Evolutionary conservation across 768 basidiomycete species (phyloP).

Genomic region (Polyporus arcularius): DNA sequence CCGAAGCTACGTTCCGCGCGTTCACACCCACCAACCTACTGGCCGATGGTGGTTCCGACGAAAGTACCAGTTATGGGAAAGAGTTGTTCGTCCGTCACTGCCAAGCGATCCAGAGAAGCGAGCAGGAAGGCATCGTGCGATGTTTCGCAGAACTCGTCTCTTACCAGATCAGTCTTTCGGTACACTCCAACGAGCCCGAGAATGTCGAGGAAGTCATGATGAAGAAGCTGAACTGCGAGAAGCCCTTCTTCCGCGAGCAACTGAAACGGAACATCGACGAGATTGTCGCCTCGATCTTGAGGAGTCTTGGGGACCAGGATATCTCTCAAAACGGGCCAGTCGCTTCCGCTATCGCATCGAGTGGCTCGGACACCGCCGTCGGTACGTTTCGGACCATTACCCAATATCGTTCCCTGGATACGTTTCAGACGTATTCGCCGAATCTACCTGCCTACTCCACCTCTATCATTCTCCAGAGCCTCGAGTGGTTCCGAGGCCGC

Average conservation of each 20-base stretch:
- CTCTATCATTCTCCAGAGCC: conserved; percentile 48
- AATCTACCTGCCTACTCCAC: conserved; percentile 64
- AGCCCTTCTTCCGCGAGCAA: conserved; percentile 36
- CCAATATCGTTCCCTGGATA: conserved; percentile 48
- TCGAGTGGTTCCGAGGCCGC: conserved; percentile 59
- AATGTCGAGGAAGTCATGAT: conserved; percentile 39
- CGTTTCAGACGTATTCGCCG: conserved; percentile 58
- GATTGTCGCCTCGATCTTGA: conserved; percentile 60
- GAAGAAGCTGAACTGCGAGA: conserved; percentile 33
- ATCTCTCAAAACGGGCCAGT: conserved; percentile 55
- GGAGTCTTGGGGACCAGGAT: conserved; percentile 69
- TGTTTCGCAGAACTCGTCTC: conserved; percentile 76
- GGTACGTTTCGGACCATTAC: conserved; percentile 53
- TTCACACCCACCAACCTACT: conserved; percentile 72
- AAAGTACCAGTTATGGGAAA: conserved; percentile 36
- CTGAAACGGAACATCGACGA: conserved; percentile 52
- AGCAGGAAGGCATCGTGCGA: conserved; percentile 51
- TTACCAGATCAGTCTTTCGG: conserved; percentile 51
- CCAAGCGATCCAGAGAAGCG: conserved; percentile 51
- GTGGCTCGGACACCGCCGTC: conserved; percentile 38
- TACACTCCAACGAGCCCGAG: conserved; percentile 34
- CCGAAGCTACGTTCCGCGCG: conserved; percentile 62
- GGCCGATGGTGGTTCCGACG: conserved; percentile 35
- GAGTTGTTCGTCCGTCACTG: conserved; percentile 64
- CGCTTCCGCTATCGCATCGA: conserved; percentile 40